Conservation (phyloP, 176 grass and related monocot species). For the Phyllostachys edulis region DNA sequence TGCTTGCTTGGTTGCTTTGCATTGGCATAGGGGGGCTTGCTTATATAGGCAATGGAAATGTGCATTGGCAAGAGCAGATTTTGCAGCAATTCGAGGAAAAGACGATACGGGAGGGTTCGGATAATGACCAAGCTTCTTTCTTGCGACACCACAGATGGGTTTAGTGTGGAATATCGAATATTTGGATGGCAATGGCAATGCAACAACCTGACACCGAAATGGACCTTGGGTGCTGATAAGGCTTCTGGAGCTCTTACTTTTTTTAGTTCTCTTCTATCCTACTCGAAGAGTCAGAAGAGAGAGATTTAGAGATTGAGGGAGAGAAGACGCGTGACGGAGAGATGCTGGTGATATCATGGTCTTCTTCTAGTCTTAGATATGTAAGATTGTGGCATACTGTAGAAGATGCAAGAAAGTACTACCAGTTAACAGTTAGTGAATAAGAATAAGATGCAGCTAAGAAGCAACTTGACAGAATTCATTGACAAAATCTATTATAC, state of each 20-base stretch:
- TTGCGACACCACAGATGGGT: conserved; percentile 28
- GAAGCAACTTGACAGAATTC: background rate
- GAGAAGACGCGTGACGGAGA: background rate
- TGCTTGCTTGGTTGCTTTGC: conserved; percentile 11
- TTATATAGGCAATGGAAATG: conserved; percentile 46
- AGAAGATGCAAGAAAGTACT: background rate
- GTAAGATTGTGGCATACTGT: background rate
- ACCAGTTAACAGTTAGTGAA: background rate
- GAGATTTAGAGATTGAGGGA: background rate
- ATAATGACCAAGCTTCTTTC: conserved; percentile 29
- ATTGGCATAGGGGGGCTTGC: background rate
- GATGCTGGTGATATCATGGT: conserved; percentile 15
- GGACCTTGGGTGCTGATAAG: conserved; percentile 34
- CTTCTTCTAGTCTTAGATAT: conserved; percentile 16
- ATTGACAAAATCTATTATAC: background rate
- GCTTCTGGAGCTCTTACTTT: conserved; percentile 27
- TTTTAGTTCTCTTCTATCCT: too few species aligned
- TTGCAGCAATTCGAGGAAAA: conserved; percentile 9
- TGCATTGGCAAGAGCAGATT: background rate
- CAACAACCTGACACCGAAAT: conserved; percentile 30
- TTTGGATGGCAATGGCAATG: conserved; percentile 30
- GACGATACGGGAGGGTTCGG: background rate
- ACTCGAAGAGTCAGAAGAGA: conserved; percentile 33
- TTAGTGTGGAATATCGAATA: conserved; percentile 48
- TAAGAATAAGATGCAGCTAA: background rate